Percentiles rank a stretch among this genome's conserved stretches.
Evolutionary conservation across 768 basidiomycete species (phyloP).

Genomic region (Russula sp.): DNA sequence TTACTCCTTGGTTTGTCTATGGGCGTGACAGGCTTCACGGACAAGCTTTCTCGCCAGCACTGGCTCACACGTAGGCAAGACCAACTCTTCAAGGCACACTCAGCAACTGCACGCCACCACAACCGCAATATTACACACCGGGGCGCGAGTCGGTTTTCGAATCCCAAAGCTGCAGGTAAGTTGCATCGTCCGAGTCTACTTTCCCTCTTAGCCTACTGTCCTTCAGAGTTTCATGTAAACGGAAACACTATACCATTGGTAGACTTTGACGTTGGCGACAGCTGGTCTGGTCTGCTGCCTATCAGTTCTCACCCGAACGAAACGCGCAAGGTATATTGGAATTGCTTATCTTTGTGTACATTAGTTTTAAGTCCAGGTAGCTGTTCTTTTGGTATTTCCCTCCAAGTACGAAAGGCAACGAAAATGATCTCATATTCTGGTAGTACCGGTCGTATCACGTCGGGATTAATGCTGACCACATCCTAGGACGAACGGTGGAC

Average conservation of each 20-base stretch:
- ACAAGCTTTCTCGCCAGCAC: neutral
- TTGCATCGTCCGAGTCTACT: neutral
- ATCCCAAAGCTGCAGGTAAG: constrained; percentile 9
- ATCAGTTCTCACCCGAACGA: constrained; percentile 18
- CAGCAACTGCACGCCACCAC: neutral
- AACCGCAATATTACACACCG: neutral
- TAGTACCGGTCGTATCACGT: neutral
- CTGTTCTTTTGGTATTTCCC: constrained; percentile 25
- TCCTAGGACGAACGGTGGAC: constrained; percentile 23
- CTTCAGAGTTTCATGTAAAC: constrained; percentile 16
- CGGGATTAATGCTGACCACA: neutral
- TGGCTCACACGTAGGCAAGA: neutral
- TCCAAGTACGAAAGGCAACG: constrained; percentile 13
- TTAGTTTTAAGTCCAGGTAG: neutral
- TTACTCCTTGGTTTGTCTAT: constrained; percentile 2
- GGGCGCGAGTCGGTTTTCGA: neutral
- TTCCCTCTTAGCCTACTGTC: neutral
- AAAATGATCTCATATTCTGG: constrained; percentile 24
- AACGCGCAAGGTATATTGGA: constrained; percentile 18
- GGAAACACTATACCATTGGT: constrained; percentile 18
- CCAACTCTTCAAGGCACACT: neutral
- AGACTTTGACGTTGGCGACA: constrained; percentile 22
- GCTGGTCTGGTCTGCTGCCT: constrained; percentile 22
- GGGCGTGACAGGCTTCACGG: neutral
- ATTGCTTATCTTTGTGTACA: neutral